These are phyloP conservation scores for Mycena sp. DNA, from an alignment of 1,284 basidiomycete genomes.

Conservation along the genomic window DNA sequence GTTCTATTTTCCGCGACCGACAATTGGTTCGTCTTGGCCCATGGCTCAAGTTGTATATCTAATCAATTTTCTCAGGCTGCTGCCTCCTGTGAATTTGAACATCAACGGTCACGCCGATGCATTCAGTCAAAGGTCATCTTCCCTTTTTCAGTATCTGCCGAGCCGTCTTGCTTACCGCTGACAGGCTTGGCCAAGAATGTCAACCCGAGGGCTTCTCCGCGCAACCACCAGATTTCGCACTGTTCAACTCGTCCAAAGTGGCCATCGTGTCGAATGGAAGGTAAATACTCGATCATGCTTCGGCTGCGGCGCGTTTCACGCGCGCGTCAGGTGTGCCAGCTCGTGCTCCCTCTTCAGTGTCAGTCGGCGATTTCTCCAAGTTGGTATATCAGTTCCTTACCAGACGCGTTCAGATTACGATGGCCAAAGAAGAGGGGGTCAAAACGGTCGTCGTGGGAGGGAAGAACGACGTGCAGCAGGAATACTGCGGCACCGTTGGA, in stretches of 20 bases:
- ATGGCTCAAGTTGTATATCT: not conserved
- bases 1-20: conserved; percentile 51
- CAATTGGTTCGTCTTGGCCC: conserved; percentile 51
- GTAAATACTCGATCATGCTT: conserved; percentile 41
- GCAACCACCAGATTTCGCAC: conserved; percentile 51
- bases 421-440: conserved; percentile 66
- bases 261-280: conserved; percentile 65
- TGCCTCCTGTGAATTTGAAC: conserved; percentile 46
- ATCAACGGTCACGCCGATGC: conserved; percentile 59
- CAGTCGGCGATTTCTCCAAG: conserved; percentile 28
- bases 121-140: conserved; percentile 52
- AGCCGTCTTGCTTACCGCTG: not conserved
- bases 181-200: conserved; percentile 65
- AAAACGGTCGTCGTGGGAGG: conserved; percentile 67
- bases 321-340: conserved; percentile 33
- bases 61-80: conserved; percentile 10
- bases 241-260: conserved; percentile 63
- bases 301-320: not conserved
- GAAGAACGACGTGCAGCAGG: conserved; percentile 55
- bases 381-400: not conserved
- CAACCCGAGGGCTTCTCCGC: conserved; percentile 53
- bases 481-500: conserved; percentile 70
- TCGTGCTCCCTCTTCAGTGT: conserved; percentile 70
- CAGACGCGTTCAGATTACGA: conserved; percentile 54
- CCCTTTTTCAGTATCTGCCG: not conserved